Percentiles rank a stretch among this genome's conserved stretches.
Evolutionary conservation across 768 basidiomycete species (phyloP).

Genomic region (Pulveroboletus frians): DNA sequence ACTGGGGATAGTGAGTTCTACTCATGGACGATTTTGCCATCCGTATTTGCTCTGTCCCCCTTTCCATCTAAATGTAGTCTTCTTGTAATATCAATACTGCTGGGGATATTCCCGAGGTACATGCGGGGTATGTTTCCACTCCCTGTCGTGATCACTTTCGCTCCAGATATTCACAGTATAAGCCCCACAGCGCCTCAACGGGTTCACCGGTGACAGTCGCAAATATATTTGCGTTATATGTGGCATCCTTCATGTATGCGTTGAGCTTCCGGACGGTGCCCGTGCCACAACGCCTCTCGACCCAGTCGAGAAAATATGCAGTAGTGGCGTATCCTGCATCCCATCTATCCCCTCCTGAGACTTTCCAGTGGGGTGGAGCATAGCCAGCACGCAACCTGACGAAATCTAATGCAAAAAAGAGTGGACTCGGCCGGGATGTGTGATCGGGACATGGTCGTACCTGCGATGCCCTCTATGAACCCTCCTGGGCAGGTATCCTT

Average conservation of each 20-base stretch:
- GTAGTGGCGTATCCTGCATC: slow-evolving; percentile 74
- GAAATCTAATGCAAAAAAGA: slow-evolving; percentile 46
- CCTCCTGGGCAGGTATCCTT: slow-evolving; percentile 59
- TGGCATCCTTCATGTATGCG: slow-evolving; percentile 40
- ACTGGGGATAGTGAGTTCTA: slow-evolving; percentile 53
- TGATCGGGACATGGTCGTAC: slow-evolving; percentile 32
- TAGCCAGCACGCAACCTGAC: slow-evolving; percentile 58
- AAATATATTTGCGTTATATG: slow-evolving; percentile 51
- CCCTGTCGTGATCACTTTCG: background rate
- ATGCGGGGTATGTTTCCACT: background rate
- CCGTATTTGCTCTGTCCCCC: slow-evolving; percentile 5
- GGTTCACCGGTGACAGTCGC: slow-evolving; percentile 46
- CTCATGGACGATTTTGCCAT: slow-evolving; percentile 1
- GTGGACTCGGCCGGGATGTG: background rate
- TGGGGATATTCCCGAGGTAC: slow-evolving; percentile 2
- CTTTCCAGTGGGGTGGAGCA: slow-evolving; percentile 68
- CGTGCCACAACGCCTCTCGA: slow-evolving; percentile 46
- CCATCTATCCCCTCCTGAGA: slow-evolving; percentile 48
- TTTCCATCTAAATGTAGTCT: slow-evolving; percentile 21
- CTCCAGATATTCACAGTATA: slow-evolving; percentile 44
- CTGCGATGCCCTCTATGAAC: slow-evolving; percentile 76
- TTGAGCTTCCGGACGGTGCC: slow-evolving; percentile 60
- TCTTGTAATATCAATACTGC: slow-evolving; percentile 17
- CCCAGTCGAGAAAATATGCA: slow-evolving; percentile 71
- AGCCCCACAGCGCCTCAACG: slow-evolving; percentile 53